Conservation (phyloP, 441 rosid species). For the Dalechampia spathulata region DNA sequence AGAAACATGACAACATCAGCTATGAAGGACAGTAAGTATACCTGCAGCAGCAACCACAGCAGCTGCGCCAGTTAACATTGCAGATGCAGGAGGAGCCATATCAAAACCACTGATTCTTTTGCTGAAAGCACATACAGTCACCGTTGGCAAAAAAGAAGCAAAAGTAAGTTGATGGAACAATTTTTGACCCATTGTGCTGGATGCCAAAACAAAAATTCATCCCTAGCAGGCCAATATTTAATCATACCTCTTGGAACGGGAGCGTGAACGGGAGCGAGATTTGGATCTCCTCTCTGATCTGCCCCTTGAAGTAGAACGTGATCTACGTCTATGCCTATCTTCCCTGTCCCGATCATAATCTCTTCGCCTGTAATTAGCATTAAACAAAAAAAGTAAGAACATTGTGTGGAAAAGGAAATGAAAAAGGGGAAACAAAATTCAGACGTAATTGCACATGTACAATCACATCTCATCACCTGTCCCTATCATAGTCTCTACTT, state of each 20-base stretch:
- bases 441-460: not conserved
- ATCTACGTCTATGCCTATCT: constrained; percentile 50
- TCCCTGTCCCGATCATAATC: constrained; percentile 73
- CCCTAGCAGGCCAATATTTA: not conserved
- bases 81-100: constrained; percentile 90
- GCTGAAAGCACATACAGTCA: constrained; percentile 40
- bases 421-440: not conserved
- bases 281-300: constrained; percentile 68
- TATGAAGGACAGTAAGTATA: constrained; percentile 22
- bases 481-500: constrained; percentile 66
- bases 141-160: not conserved
- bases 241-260: constrained; percentile 68
- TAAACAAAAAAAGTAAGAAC: not conserved
- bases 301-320: constrained; percentile 51
- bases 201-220: not conserved
- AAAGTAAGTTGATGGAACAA: too few species aligned
- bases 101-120: constrained; percentile 94
- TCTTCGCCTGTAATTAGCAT: constrained; percentile 41
- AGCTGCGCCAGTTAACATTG: constrained; percentile 58
- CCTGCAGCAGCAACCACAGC: constrained; percentile 55
- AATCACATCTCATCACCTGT: constrained; percentile 36
- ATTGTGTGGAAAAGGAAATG: not conserved
- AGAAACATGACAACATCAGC: constrained; percentile 15
- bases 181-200: not conserved
- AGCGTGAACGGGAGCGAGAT: constrained; percentile 71